A percentile compares a stretch with the other conserved stretches of the same genome.
phyloP scores from a whole-genome alignment of 306 rosid species.

The Trichosanthes truncata region DNA sequence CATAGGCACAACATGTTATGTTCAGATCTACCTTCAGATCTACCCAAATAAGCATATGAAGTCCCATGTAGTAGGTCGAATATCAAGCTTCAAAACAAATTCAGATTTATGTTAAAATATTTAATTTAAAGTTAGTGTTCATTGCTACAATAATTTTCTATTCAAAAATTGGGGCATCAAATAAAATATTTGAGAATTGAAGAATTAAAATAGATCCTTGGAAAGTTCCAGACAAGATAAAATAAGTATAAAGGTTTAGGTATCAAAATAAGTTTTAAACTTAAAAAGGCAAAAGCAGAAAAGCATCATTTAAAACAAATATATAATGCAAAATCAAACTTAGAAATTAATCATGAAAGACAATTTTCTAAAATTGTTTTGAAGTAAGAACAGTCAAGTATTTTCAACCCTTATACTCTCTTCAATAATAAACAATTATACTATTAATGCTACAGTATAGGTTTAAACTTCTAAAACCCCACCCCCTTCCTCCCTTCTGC shows the following conservation, averaged over 20 bases:
- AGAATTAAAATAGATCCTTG: background rate
- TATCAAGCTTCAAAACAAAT: background rate
- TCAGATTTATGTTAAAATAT: background rate
- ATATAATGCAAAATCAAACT: background rate
- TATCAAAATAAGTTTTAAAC: background rate
- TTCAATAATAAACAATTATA: background rate
- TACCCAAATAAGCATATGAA: background rate
- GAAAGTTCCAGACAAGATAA: background rate
- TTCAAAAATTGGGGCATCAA: background rate
- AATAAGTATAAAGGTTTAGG: background rate
- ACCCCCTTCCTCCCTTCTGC: too few species aligned
- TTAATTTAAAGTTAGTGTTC: background rate
- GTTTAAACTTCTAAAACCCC: background rate
- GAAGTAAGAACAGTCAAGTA: background rate
- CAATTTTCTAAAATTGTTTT: background rate
- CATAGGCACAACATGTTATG: background rate
- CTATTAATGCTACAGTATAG: background rate
- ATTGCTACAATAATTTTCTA: background rate
- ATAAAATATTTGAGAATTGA: background rate
- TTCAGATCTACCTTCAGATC: background rate
- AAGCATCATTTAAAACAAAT: background rate
- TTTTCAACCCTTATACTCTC: background rate
- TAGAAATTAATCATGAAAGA: background rate
- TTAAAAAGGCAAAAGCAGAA: background rate
- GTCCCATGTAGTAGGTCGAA: background rate